A percentile compares a stretch with the other conserved stretches of the same genome.
phyloP scores from a whole-genome alignment of 1,139 yeast species.

The Blastobotrys niveus region DNA sequence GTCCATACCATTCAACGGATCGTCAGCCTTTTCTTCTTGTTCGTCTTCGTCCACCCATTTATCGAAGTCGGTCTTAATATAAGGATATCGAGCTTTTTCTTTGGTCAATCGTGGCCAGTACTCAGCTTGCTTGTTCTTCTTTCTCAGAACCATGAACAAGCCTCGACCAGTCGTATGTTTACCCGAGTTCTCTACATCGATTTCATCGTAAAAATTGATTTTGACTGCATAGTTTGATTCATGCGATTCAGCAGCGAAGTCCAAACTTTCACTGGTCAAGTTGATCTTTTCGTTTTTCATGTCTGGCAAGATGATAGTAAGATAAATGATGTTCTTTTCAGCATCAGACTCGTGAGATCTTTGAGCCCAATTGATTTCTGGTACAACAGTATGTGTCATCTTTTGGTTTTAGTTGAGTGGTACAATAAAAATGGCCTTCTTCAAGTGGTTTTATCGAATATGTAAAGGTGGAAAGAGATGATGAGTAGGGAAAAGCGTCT shows the following conservation, averaged over 20 bases:
- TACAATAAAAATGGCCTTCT: background rate
- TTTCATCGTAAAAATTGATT: constrained; percentile 66
- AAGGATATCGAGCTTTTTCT: constrained; percentile 63
- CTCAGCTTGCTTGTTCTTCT: constrained; percentile 61
- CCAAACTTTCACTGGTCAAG: constrained; percentile 53
- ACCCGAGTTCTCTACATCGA: constrained; percentile 59
- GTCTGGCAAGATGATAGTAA: constrained; percentile 73
- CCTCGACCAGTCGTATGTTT: constrained; percentile 67
- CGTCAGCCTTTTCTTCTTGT: constrained; percentile 58
- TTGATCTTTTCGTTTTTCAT: constrained; percentile 58
- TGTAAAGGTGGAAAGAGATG: background rate
- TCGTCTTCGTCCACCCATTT: constrained; percentile 97
- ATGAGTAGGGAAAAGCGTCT: background rate
- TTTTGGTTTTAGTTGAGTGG: background rate
- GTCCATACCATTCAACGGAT: constrained; percentile 25
- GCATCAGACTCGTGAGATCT: constrained; percentile 71
- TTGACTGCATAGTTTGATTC: constrained; percentile 47
- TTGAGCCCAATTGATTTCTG: constrained; percentile 84
- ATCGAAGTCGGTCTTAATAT: constrained; percentile 90
- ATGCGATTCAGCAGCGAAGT: constrained; percentile 39
- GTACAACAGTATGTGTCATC: constrained; percentile 12
- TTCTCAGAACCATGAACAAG: constrained; percentile 61
- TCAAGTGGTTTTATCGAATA: background rate
- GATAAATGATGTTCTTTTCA: constrained; percentile 64
- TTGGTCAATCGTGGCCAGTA: constrained; percentile 91